Conservation (phyloP, 306 rosid species). For the Citrullus mucosospermus region DNA sequence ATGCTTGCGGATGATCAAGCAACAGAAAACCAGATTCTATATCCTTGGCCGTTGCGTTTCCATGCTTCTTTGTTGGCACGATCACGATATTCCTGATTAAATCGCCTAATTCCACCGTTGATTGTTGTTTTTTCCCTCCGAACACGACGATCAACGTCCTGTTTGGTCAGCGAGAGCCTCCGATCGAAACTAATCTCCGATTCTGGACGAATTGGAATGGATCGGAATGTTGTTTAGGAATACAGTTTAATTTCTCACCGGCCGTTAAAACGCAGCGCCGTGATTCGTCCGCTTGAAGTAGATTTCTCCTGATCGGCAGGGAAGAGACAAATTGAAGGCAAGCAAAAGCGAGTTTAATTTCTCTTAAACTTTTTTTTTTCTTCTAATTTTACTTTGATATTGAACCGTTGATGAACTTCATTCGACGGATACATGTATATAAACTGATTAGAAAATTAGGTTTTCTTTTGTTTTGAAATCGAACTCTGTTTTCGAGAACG, state of each 20-base stretch:
- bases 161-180: not conserved
- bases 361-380: not conserved
- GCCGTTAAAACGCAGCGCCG: not conserved
- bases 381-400: not conserved
- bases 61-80: conserved; percentile 55
- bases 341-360: not conserved
- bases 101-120: not conserved
- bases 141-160: not conserved
- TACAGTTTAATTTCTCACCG: not conserved
- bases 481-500: not conserved
- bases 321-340: conserved; percentile 1
- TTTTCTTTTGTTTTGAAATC: not conserved
- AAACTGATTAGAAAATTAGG: not conserved
- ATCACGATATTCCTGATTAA: conserved; percentile 30
- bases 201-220: not conserved
- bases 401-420: not conserved
- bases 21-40: conserved; percentile 46
- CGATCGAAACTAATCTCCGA: not conserved
- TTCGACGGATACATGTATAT: conserved; percentile 3
- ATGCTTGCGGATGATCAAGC: conserved; percentile 31
- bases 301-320: not conserved
- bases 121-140: not conserved
- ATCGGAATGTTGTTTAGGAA: not conserved
- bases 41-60: conserved; percentile 45
- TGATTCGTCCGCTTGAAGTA: not conserved